phyloP scores from a whole-genome alignment of 176 grass and related monocot species.

The Ensete ventricosum region DNA sequence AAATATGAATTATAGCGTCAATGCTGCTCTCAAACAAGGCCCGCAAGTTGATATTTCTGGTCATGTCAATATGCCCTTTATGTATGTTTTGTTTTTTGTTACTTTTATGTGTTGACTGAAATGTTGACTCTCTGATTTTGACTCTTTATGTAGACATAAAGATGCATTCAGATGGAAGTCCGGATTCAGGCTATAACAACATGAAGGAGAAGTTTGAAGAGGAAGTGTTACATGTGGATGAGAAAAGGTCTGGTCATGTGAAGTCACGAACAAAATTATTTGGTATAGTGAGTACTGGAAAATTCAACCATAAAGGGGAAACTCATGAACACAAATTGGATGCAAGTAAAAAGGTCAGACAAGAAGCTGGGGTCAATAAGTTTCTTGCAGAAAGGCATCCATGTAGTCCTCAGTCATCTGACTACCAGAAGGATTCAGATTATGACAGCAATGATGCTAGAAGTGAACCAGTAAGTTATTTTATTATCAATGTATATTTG shows the following conservation, averaged over 20 bases:
- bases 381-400: constrained; percentile 32
- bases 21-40: constrained; percentile 34
- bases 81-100: neutral
- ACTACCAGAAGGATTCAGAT: constrained; percentile 40
- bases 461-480: constrained; percentile 52
- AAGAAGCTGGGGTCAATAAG: constrained; percentile 11
- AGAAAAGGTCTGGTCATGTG: constrained; percentile 25
- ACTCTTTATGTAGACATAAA: constrained; percentile 47
- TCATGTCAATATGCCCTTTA: constrained; percentile 9
- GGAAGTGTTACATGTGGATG: constrained; percentile 27
- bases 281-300: constrained; percentile 12
- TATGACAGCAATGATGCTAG: constrained; percentile 63
- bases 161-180: constrained; percentile 34
- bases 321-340: neutral
- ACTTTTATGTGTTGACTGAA: neutral
- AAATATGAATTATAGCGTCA: constrained; percentile 61
- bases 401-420: constrained; percentile 51
- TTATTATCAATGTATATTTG: too few species aligned
- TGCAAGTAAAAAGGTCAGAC: constrained; percentile 25
- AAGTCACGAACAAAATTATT: constrained; percentile 25
- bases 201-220: constrained; percentile 33
- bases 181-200: constrained; percentile 37
- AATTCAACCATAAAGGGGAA: constrained; percentile 8
- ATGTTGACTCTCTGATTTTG: neutral
- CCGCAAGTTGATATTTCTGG: constrained; percentile 40